These are phyloP conservation scores for Pilaira anomala DNA, from an alignment of 192 early-diverging fungal genomes.

Conservation along the genomic window DNA sequence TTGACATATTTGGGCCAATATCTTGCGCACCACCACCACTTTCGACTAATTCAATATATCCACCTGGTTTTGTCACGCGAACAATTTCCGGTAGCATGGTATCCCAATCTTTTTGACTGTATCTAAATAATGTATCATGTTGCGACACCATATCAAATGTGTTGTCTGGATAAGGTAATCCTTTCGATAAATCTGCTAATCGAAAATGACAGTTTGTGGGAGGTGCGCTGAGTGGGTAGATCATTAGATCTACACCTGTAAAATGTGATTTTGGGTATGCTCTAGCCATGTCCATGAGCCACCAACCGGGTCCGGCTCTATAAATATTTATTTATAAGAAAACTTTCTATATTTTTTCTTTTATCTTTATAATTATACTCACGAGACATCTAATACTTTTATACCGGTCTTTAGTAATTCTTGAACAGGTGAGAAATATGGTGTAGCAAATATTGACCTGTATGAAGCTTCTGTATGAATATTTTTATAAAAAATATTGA, in stretches of 20 bases:
- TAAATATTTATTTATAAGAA: background rate
- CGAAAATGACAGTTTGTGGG: conserved; percentile 47
- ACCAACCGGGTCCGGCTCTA: conserved; percentile 35
- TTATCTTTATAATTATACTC: conserved; percentile 8
- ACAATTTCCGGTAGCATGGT: conserved; percentile 26
- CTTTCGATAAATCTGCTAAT: conserved; percentile 34
- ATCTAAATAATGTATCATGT: conserved; percentile 19
- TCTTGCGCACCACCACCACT: conserved; percentile 13
- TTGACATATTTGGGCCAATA: conserved; percentile 32
- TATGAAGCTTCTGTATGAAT: background rate
- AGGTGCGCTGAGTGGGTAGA: conserved; percentile 31
- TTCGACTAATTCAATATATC: conserved; percentile 34
- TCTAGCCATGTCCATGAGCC: conserved; percentile 33
- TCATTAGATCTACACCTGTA: conserved; percentile 31
- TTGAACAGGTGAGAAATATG: conserved; percentile 26
- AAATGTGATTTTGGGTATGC: conserved; percentile 36
- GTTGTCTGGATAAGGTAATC: conserved; percentile 33
- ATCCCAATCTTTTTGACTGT: conserved; percentile 27
- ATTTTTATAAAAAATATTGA: no score
- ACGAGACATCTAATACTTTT: conserved; percentile 27
- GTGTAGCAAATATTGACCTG: conserved; percentile 4
- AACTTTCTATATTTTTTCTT: background rate
- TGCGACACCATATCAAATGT: conserved; percentile 38
- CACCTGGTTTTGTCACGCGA: conserved; percentile 35
- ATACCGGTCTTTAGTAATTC: conserved; percentile 26